Base-by-base conservation (phyloP, 2,329 filamentous ascomycete species). In the Neofusicoccum parvum region DNA sequence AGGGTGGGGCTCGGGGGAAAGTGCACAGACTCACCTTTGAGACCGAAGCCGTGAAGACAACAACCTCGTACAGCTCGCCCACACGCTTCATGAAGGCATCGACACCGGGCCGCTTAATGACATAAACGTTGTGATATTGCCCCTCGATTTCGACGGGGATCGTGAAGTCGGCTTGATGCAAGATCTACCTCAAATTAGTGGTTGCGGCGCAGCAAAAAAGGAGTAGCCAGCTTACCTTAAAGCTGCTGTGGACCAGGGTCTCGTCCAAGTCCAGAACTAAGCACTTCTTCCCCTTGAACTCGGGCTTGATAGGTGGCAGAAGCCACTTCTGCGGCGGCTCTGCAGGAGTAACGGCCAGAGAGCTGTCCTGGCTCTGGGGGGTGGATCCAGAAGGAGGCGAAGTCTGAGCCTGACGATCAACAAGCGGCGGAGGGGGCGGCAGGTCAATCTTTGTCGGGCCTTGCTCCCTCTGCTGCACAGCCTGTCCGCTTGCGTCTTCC, bases 31-130 rank as follows among this genome's bases (percentile, higher is more conserved):
- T 70, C 81, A 94, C 92, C 87, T 99, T 99, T 46, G 95, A 97
- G 60, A 99, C 95, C 9, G 95, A 99, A 62, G 95, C 95, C 46
- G 95, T 99, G 77, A 99, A 99, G 51, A 99, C 94, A 32, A 99
- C 95, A 56, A 99, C 94, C 81, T 99, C 95, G 74, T 98, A 99
- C 58, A 99, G 85, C 80, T 99, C 95, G 58, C 95, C 95, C 41
- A 99, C 94, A 67, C 95, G 86, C 84, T 98, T 98, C 92, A 99
- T 97, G 80, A 99, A 99, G 69, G 96, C 90, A 76, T 99, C 95
- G 20, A 99, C 95, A 63, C 95, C 95, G n/a, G 95, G 95, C 73
- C 95, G 88, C 82, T 99, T 99, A 78, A 99, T 99, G 70, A 99
- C 95, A 76, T 99, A 99, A 64, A 99, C 96, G 74, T 99, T 99